phyloP scores from a whole-genome alignment of 2,329 filamentous ascomycete species.

The Arthrobotrys musiformis region DNA sequence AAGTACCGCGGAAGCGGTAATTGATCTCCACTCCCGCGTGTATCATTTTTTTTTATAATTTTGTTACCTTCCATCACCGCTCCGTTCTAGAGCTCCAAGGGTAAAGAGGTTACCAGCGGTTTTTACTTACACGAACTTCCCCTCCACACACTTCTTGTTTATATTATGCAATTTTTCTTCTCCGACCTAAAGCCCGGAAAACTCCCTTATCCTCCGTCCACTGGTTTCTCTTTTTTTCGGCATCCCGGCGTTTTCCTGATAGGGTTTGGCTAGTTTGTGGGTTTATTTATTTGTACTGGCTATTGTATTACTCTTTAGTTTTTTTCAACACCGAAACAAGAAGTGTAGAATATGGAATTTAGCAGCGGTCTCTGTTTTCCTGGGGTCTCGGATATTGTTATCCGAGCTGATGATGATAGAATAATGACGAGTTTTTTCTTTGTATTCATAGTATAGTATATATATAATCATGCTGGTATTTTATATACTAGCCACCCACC shows the following conservation, averaged over 20 bases:
- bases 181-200: slow-evolving; percentile 23
- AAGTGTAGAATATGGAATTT: slow-evolving; percentile 51
- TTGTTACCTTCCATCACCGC: slow-evolving; percentile 23
- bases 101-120: slow-evolving; percentile 20
- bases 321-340: slow-evolving; percentile 17
- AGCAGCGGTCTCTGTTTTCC: neutral
- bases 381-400: neutral
- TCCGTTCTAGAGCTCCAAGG: slow-evolving; percentile 18
- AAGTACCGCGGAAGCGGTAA: slow-evolving; percentile 47
- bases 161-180: slow-evolving; percentile 34
- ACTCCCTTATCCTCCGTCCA: neutral
- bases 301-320: slow-evolving; percentile 14
- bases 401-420: slow-evolving; percentile 3
- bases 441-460: neutral
- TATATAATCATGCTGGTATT: neutral
- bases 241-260: slow-evolving; percentile 51
- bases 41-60: slow-evolving; percentile 16
- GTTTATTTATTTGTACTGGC: slow-evolving; percentile 13
- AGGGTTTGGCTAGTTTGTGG: slow-evolving; percentile 34
- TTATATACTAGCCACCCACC: too few species aligned
- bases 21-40: slow-evolving; percentile 15
- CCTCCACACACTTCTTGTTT: slow-evolving; percentile 28
- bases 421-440: slow-evolving; percentile 8
- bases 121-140: slow-evolving; percentile 9
- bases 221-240: slow-evolving; percentile 14